These are phyloP conservation scores for Colletotrichum scovillei DNA, from an alignment of 2,329 filamentous ascomycete genomes.

Conservation along the genomic window DNA sequence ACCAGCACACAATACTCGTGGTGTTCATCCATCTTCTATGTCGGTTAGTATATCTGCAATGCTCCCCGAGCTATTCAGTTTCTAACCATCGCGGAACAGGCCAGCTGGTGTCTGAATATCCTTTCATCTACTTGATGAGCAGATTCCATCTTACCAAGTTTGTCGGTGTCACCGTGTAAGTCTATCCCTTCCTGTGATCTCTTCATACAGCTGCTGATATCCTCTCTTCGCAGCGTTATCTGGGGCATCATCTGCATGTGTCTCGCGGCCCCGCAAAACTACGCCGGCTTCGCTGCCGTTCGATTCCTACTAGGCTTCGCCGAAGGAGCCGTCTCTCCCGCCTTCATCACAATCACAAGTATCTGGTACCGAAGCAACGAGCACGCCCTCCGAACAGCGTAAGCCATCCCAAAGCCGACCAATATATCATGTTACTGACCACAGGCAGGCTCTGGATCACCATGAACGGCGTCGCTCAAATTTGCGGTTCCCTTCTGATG, in stretches of 20 bases:
- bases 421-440: background rate
- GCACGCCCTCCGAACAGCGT: slow-evolving; percentile 43
- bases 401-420: background rate
- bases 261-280: slow-evolving; percentile 53
- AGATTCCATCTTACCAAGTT: slow-evolving; percentile 60
- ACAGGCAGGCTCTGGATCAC: slow-evolving; percentile 43
- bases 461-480: slow-evolving; percentile 45
- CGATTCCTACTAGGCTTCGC: slow-evolving; percentile 55
- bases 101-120: slow-evolving; percentile 59
- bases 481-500: slow-evolving; percentile 44
- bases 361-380: slow-evolving; percentile 47
- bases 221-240: slow-evolving; percentile 44
- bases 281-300: slow-evolving; percentile 50
- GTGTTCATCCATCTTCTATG: slow-evolving; percentile 50
- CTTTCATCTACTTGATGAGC: slow-evolving; percentile 63
- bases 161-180: slow-evolving; percentile 58
- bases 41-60: slow-evolving; percentile 44
- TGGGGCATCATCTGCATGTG: slow-evolving; percentile 58
- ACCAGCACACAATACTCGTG: slow-evolving; percentile 60
- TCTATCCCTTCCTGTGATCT: background rate
- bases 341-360: slow-evolving; percentile 47
- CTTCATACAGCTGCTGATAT: background rate
- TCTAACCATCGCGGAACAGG: slow-evolving; percentile 33
- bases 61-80: fast-evolving
- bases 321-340: slow-evolving; percentile 46